These are phyloP conservation scores for Ophiostoma perfectum DNA, from an alignment of 2,329 filamentous ascomycete species.

Conservation along the genomic window DNA sequence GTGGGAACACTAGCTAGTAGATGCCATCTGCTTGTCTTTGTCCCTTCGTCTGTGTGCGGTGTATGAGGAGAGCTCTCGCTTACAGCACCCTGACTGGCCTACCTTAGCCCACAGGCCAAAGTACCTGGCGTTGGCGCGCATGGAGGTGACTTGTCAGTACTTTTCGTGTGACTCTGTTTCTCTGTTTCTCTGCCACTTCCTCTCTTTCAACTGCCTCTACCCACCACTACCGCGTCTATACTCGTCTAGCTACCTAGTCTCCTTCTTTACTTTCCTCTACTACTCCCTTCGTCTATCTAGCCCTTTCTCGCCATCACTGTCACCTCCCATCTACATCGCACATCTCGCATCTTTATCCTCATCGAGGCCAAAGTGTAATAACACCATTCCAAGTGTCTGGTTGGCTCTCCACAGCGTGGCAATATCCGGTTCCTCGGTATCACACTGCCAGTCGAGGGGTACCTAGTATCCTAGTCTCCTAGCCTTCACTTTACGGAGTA, in stretches of 20 bases:
- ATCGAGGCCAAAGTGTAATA: background rate
- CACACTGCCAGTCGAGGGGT: background rate
- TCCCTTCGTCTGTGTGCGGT: background rate
- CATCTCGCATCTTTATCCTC: background rate
- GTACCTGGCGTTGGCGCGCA: no score
- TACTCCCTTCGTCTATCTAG: background rate
- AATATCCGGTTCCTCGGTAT: conserved; percentile 5
- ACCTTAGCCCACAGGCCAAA: no score
- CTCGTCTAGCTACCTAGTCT: background rate
- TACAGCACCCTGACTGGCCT: no score
- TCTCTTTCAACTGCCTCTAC: no score
- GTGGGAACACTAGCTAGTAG: no score
- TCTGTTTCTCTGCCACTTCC: background rate
- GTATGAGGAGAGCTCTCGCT: no score
- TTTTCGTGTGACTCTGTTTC: background rate
- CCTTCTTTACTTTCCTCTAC: background rate
- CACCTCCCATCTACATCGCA: background rate
- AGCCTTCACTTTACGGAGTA: background rate
- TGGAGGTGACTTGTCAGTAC: background rate
- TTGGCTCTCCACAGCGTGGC: conserved; percentile 6
- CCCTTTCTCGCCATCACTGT: background rate
- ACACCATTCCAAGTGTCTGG: background rate
- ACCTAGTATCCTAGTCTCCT: background rate
- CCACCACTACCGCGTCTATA: background rate
- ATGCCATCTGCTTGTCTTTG: background rate